Percentiles rank a stretch among this genome's conserved stretches.
Evolutionary conservation across 768 basidiomycete genomes (phyloP).

Genomic region (Boletus vermiculosoides): DNA sequence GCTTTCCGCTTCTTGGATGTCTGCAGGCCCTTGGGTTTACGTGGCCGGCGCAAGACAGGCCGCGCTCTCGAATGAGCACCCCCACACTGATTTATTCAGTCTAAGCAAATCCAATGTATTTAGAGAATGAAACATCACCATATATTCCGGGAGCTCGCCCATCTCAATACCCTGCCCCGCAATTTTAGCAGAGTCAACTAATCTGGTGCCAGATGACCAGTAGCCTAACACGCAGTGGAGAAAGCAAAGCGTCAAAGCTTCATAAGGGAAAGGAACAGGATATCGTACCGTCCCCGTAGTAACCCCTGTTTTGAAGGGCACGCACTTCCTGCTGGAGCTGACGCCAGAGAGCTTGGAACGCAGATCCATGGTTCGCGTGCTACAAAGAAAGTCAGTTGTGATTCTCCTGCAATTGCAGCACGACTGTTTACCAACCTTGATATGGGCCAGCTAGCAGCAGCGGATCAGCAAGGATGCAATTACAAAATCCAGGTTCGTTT

Average conservation of each 20-base stretch:
- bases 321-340: constrained; percentile 64
- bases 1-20: constrained; percentile 69
- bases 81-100: constrained; percentile 56
- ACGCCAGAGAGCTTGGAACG: constrained; percentile 74
- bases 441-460: constrained; percentile 67
- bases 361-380: constrained; percentile 81
- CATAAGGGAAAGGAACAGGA: neutral
- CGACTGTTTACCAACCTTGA: constrained; percentile 49
- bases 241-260: constrained; percentile 5
- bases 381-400: constrained; percentile 23
- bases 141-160: constrained; percentile 72
- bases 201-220: constrained; percentile 76
- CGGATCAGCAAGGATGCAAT: constrained; percentile 6
- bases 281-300: constrained; percentile 74
- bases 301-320: constrained; percentile 68
- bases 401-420: neutral
- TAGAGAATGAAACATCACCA: constrained; percentile 42
- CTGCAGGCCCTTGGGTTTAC: constrained; percentile 58
- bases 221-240: constrained; percentile 49
- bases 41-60: constrained; percentile 46
- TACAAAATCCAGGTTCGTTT: constrained; percentile 11
- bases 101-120: neutral
- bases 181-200: constrained; percentile 61
- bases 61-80: constrained; percentile 68
- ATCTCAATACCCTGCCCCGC: constrained; percentile 48